Evolutionary conservation across 1,284 basidiomycete species (phyloP).

Genomic region (Coniferiporia weirii): DNA sequence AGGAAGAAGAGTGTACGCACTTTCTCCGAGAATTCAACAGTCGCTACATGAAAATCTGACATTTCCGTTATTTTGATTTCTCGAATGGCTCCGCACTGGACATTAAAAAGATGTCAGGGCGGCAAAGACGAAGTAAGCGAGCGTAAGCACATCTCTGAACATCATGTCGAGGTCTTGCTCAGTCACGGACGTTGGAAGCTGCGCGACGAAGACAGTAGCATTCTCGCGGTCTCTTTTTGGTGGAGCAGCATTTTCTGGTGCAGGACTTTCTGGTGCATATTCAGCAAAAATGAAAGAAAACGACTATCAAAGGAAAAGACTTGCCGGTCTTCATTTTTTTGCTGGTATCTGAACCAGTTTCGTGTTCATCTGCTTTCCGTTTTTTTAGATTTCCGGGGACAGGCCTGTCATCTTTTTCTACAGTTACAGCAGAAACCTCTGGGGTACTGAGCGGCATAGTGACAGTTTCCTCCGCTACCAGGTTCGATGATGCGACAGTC

Average conservation of each 20-base stretch:
- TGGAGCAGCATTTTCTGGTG: slow-evolving; percentile 27
- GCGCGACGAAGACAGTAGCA: slow-evolving; percentile 83
- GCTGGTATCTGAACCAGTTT: slow-evolving; percentile 29
- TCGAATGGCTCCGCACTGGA: slow-evolving; percentile 79
- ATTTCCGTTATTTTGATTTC: slow-evolving; percentile 72
- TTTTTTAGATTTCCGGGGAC: slow-evolving; percentile 43
- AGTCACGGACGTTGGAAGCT: slow-evolving; percentile 53
- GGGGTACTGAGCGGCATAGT: slow-evolving; percentile 1
- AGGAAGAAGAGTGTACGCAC: slow-evolving; percentile 35
- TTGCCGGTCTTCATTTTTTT: slow-evolving; percentile 62
- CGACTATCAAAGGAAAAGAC: slow-evolving; percentile 4
- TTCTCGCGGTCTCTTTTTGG: slow-evolving; percentile 91
- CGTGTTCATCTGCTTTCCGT: slow-evolving; percentile 54
- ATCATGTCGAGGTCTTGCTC: slow-evolving; percentile 66
- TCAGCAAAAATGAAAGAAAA: background rate
- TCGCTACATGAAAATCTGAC: slow-evolving; percentile 58
- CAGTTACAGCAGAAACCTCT: slow-evolving; percentile 11
- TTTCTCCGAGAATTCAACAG: slow-evolving; percentile 72
- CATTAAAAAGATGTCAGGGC: slow-evolving; percentile 13
- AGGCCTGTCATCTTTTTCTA: slow-evolving; percentile 53
- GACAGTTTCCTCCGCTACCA: slow-evolving; percentile 27
- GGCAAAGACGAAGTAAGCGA: background rate
- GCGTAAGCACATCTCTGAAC: slow-evolving; percentile 76
- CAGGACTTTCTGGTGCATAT: slow-evolving; percentile 15
- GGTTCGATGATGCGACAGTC: slow-evolving; percentile 41